Evolutionary conservation across 75 land plant species (phyloP).

Genomic region (Pinus taeda): DNA sequence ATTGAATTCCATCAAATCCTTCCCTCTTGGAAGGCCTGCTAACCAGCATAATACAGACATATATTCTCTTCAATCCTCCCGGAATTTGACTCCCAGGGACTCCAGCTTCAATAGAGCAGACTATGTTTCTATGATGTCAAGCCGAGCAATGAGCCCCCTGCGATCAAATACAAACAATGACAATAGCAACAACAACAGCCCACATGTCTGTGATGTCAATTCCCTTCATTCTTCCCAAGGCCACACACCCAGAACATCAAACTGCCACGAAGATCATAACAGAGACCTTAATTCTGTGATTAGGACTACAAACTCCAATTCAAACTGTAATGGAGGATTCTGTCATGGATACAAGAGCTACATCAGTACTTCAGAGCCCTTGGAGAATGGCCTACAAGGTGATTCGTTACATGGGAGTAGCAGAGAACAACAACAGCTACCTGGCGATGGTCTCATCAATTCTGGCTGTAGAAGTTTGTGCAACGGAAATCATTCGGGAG

Average conservation of each 20-base stretch:
- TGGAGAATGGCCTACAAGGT: neutral
- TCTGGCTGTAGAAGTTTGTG: constrained; percentile 9
- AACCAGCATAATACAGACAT: constrained; percentile 56
- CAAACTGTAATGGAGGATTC: constrained; percentile 2
- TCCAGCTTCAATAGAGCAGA: constrained; percentile 54
- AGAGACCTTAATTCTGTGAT: constrained; percentile 2
- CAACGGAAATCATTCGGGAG: neutral
- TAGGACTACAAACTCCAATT: neutral
- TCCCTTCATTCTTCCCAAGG: constrained; percentile 6
- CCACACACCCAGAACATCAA: constrained; percentile 8
- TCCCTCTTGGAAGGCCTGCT: constrained; percentile 52
- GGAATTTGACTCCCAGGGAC: constrained; percentile 36
- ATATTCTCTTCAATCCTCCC: constrained; percentile 54
- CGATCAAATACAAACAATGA: constrained; percentile 5
- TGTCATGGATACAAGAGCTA: constrained; percentile 6
- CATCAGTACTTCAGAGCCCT: neutral
- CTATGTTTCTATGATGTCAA: constrained; percentile 1
- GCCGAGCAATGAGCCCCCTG: neutral
- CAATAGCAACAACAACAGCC: constrained; percentile 3
- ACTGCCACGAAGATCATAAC: constrained; percentile 3
- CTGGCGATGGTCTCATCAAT: constrained; percentile 3
- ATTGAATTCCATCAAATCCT: constrained; percentile 41
- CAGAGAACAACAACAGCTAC: neutral
- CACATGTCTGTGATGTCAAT: constrained; percentile 10
- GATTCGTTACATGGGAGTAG: constrained; percentile 4